Base-by-base conservation (phyloP, 2,329 filamentous ascomycete species). In the Beauveria sp. region DNA sequence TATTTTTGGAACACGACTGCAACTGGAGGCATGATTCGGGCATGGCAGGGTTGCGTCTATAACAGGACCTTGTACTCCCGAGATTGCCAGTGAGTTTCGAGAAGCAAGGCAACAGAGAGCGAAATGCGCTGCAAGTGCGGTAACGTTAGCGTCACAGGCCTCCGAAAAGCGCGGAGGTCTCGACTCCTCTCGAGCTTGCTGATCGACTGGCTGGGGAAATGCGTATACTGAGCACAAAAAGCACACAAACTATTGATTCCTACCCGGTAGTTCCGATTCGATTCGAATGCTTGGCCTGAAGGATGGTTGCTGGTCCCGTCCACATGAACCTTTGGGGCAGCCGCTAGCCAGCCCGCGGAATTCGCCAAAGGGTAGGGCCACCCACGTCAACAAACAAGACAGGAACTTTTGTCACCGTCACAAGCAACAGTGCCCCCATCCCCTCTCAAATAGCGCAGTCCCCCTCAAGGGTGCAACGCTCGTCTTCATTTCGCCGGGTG, bases 381-480 rank as follows among this genome's bases (percentile, higher is more conserved):
- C 20, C 37, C 34, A 40, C 34, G 16, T 43, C 37, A 43, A 34
- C 28, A 22, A 57, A 37, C 7, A 5, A 26, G 30, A 26, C 37
- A 12, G 57, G 57, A 53, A 53, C 57, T 59, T 59, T 59, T 59
- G 56, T 59, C 44, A 22, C 44, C 16, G 30, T 50, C 37, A 44
- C 40, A 28, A 22, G 40, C 30, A 57, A 10, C 9, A 41, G 22
- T n/a, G 28, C 54, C 30, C 44, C 16, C 16, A 16, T 34, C 55
- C 16, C 30, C 16, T 20, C 14, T 18, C 55, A 41, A 57, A 50
- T 40, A 18, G 28, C 44, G 44, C 55, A 57, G 28, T 41, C 18
- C 22, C 37, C 55, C 28, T 24, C 41, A 12, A 40, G 20, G 44
- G 44, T 30, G 20, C 18, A 40, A 41, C 9, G 18, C 30, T 26